Evolutionary conservation across 73 alveolate species (phyloP), one percentile per base, ranked within the genome.

Genomic region (Loxodes magnus): DNA sequence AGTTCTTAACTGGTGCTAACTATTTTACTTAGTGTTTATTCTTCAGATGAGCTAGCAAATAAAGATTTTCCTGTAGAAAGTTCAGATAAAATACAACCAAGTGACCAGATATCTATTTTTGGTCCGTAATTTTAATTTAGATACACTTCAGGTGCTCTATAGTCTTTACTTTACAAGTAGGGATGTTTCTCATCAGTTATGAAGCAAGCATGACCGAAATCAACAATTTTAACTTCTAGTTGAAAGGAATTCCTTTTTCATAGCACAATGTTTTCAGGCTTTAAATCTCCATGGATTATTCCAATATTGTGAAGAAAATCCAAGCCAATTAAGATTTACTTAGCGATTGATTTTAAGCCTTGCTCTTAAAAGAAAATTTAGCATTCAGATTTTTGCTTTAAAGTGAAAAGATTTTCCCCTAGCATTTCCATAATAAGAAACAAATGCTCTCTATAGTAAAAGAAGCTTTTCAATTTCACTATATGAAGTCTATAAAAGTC

Each of bases 61-160:
- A 46, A 24, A 7, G 27, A 14, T 10, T 46, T 41, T 21, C 59
- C 59, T n/a, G 36, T 46, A 5, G 27, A 10, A n/a, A 46, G 28
- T 19, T 46, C 59, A 1, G 36, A 37, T 12, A 46, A 9, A 24
- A 46, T 41, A 24, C 59, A 46, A 10, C 59, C 59, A 12, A 46
- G 26, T 14, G 43, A 25, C 97, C 97, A 88, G 58, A 88, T 84
- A 64, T 88, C 97, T 5, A 88, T 85, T 63, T 87, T 87, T 58
- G 63, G 72, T 62, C 78, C 90, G 38, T 87, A 87, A 48, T 72
- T 64, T 53, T 93, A 84, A 19, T 94, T 94, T 22, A 87, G 71
- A 38, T 82, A 82, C 28, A 87, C 97, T 2, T 46, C 59, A 12
- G 59, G 59, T 25, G 59, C 28, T 46, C 59, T 46, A 25, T 46